Conservation (phyloP, 2,329 filamentous ascomycete genomes). For the Pestalotiopsis sp. region DNA sequence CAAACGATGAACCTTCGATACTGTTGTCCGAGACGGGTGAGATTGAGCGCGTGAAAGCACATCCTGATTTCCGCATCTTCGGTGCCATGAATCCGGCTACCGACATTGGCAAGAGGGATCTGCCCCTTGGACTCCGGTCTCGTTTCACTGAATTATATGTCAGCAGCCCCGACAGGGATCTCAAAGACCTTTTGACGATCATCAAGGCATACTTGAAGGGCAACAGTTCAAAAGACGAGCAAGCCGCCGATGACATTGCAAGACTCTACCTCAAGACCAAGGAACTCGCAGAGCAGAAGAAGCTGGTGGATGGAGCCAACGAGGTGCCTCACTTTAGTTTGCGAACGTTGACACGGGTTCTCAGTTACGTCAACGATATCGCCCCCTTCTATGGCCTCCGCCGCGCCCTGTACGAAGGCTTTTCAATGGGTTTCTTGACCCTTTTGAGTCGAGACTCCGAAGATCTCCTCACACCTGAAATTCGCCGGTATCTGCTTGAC, state of each 20-base stretch:
- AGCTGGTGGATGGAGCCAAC: constrained; percentile 90
- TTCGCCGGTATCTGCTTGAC: constrained; percentile 78
- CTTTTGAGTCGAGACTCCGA: constrained; percentile 84
- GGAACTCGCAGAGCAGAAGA: constrained; percentile 76
- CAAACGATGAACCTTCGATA: constrained; percentile 75
- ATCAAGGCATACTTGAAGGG: constrained; percentile 85
- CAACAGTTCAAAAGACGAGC: constrained; percentile 70
- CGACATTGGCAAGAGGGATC: constrained; percentile 92
- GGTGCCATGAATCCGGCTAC: constrained; percentile 99
- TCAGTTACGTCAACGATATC: constrained; percentile 87
- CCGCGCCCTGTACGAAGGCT: constrained; percentile 88
- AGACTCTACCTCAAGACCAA: constrained; percentile 89
- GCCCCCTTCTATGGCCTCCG: constrained; percentile 82
- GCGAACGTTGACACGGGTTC: constrained; percentile 84
- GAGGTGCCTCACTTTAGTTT: constrained; percentile 97
- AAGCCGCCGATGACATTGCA: constrained; percentile 79
- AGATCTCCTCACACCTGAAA: constrained; percentile 74
- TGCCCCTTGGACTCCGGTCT: constrained; percentile 85
- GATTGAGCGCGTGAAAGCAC: constrained; percentile 85
- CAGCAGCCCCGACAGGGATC: constrained; percentile 81
- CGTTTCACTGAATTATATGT: constrained; percentile 97
- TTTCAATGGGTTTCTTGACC: constrained; percentile 97
- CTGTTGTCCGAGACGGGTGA: constrained; percentile 92
- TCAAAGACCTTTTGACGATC: constrained; percentile 84
- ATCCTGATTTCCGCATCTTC: constrained; percentile 93